A percentile compares a stretch with the other conserved stretches of the same genome.
Evolutionary conservation across 495 filamentous ascomycete genomes (phyloP).

Genomic region (Tuber calosporum): DNA sequence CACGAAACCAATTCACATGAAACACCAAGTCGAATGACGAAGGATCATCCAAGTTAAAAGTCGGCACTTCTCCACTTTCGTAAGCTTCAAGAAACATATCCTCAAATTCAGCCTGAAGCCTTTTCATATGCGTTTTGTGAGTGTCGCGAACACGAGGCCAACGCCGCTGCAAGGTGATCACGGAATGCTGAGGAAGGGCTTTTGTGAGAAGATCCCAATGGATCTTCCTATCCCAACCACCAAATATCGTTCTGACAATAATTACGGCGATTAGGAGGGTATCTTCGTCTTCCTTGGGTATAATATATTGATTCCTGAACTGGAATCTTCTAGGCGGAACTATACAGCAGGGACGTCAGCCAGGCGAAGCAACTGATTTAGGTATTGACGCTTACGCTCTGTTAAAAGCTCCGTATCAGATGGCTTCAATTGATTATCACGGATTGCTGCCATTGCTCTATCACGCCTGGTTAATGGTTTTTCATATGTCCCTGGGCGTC

Average conservation of each 20-base stretch:
- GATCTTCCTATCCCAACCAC: slow-evolving; percentile 60
- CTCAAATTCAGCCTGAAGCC: slow-evolving; percentile 70
- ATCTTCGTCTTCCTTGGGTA: slow-evolving; percentile 42
- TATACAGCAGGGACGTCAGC: slow-evolving; percentile 5
- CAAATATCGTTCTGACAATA: slow-evolving; percentile 63
- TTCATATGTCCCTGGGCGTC: slow-evolving; percentile 33
- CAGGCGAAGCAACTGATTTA: background rate
- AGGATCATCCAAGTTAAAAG: slow-evolving; percentile 64
- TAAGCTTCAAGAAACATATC: slow-evolving; percentile 70
- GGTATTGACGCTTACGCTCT: slow-evolving; percentile 20
- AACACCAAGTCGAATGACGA: slow-evolving; percentile 67
- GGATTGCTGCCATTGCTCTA: slow-evolving; percentile 40
- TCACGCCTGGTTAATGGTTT: slow-evolving; percentile 34
- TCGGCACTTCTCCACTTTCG: slow-evolving; percentile 56
- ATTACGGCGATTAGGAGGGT: slow-evolving; percentile 62
- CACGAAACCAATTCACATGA: slow-evolving; percentile 65
- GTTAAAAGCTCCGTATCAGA: slow-evolving; percentile 32
- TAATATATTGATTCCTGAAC: slow-evolving; percentile 40
- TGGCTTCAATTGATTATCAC: slow-evolving; percentile 33
- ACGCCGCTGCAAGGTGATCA: slow-evolving; percentile 52
- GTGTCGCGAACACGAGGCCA: slow-evolving; percentile 56
- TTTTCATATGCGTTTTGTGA: slow-evolving; percentile 56
- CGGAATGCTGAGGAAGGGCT: slow-evolving; percentile 57
- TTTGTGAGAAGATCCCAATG: slow-evolving; percentile 68
- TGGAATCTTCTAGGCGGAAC: slow-evolving; percentile 33